Conservation (phyloP, 2,329 filamentous ascomycete genomes). For the Dactylellina drechsleri region DNA sequence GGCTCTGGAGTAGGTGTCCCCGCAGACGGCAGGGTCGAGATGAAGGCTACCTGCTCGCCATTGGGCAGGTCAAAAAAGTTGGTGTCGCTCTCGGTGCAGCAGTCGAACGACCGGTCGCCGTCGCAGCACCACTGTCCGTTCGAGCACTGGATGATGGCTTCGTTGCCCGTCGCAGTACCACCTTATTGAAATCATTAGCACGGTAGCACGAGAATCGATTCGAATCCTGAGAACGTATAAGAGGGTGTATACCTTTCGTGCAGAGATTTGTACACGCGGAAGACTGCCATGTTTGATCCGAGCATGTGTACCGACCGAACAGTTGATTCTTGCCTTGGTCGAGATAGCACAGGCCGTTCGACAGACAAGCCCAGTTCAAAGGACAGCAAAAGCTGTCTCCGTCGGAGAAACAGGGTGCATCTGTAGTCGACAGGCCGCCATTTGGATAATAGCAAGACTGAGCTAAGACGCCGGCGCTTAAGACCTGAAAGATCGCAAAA, state of each 20-base stretch:
- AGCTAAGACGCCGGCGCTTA: not conserved
- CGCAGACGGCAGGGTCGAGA: constrained; percentile 1
- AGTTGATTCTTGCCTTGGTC: constrained; percentile 40
- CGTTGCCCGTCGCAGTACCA: constrained; percentile 58
- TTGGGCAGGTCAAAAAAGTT: constrained; percentile 13
- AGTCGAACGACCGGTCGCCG: constrained; percentile 43
- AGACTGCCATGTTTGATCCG: constrained; percentile 59
- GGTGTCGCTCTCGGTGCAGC: constrained; percentile 13
- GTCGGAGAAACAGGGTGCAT: constrained; percentile 57
- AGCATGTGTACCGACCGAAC: constrained; percentile 60
- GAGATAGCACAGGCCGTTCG: constrained; percentile 60
- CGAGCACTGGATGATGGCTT: constrained; percentile 59
- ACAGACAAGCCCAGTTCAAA: constrained; percentile 60
- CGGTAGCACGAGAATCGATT: not conserved
- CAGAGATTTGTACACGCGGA: constrained; percentile 59
- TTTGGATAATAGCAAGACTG: constrained; percentile 61
- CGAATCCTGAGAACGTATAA: too few relatives aligned
- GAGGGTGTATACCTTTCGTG: constrained; percentile 55
- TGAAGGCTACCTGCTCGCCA: constrained; percentile 4
- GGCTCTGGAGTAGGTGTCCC: not conserved
- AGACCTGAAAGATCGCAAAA: constrained; percentile 3
- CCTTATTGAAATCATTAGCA: constrained; percentile 43
- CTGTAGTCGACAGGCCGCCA: constrained; percentile 57
- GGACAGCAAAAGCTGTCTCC: constrained; percentile 60
- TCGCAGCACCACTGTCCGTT: constrained; percentile 60